Evolutionary conservation across 2,329 filamentous ascomycete genomes (phyloP).

Genomic region (Aspergillus jensenii): DNA sequence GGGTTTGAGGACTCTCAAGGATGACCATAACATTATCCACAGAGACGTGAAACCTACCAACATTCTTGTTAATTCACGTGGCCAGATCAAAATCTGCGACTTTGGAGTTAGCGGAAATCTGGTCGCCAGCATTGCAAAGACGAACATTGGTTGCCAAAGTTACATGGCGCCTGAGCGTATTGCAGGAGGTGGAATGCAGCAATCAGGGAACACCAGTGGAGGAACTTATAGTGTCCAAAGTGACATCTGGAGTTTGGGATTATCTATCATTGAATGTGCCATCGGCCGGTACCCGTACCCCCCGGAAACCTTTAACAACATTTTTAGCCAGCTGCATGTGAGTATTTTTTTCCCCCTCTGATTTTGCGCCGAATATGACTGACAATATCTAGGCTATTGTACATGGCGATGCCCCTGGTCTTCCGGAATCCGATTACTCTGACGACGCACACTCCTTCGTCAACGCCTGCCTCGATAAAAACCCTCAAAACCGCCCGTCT

Average conservation of each 20-base stretch:
- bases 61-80: conserved; percentile 83
- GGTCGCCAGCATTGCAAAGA: conserved; percentile 96
- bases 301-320: conserved; percentile 95
- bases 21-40: conserved; percentile 99
- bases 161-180: conserved; percentile 99
- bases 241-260: conserved; percentile 93
- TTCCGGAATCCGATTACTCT: conserved; percentile 78
- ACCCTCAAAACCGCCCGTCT: conserved; percentile 85
- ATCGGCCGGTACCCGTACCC: conserved; percentile 94
- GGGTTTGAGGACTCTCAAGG: conserved; percentile 89
- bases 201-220: conserved; percentile 66
- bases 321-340: conserved; percentile 95
- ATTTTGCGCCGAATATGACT: background rate
- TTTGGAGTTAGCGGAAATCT: conserved; percentile 97
- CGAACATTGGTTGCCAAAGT: conserved; percentile 97
- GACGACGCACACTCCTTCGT: conserved; percentile 83
- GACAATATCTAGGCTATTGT: conserved; percentile 75
- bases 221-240: conserved; percentile 97
- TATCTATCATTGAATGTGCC: conserved; percentile 95
- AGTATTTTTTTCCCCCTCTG: conserved; percentile 45
- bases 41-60: conserved; percentile 99
- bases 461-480: conserved; percentile 84
- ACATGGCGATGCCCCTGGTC: conserved; percentile 87
- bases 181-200: conserved; percentile 76
- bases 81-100: conserved; percentile 97